Evolutionary conservation across 1,284 basidiomycete species (phyloP).

Genomic region (Trametes pubescens): DNA sequence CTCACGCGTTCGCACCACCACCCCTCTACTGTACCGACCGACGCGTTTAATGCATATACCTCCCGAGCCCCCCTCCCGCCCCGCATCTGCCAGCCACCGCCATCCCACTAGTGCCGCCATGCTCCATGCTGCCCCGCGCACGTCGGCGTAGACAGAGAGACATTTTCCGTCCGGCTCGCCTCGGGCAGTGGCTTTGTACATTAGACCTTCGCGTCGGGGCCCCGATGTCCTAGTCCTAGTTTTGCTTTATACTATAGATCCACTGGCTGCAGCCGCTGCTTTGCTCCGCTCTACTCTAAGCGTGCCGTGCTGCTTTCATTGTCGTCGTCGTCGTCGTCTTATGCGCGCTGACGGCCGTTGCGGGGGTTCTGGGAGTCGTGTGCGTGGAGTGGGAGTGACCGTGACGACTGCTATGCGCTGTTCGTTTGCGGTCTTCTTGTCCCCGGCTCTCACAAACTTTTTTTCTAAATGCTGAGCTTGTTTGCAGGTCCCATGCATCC

Average conservation of each 20-base stretch:
- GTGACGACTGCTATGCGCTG: background rate
- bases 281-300: background rate
- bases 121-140: conserved; percentile 4
- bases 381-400: background rate
- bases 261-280: background rate
- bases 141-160: conserved; percentile 17
- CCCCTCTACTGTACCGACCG: conserved; percentile 20
- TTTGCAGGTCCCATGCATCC: conserved; percentile 2
- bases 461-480: background rate
- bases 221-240: conserved; percentile 20
- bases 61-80: conserved; percentile 9
- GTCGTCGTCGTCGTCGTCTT: too few relatives aligned
- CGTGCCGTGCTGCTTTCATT: background rate
- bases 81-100: background rate
- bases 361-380: background rate
- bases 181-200: conserved; percentile 28
- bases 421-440: background rate
- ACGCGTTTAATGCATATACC: conserved; percentile 27
- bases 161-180: conserved; percentile 20
- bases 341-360: too few relatives aligned
- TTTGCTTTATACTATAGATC: conserved; percentile 26
- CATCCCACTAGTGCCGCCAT: background rate
- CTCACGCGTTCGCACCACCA: background rate
- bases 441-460: background rate
- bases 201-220: conserved; percentile 32